Conservation (phyloP, 169 alveolate species). For the Plasmodium vivax region DNA sequence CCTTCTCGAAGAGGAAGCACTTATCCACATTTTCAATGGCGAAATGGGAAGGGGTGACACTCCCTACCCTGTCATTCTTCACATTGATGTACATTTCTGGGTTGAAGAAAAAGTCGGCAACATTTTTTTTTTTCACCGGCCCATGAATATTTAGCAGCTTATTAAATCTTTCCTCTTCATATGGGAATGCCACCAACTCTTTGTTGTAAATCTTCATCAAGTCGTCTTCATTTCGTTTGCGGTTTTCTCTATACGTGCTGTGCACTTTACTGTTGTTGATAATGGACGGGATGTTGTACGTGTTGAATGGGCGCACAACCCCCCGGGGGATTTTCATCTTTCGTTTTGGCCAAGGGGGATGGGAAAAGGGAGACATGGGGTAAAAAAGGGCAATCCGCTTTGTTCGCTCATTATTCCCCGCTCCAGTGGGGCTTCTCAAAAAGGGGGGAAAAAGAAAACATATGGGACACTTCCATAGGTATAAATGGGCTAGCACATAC, state of each 20-base stretch:
- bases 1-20: constrained; percentile 53
- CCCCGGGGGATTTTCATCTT: not conserved
- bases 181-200: constrained; percentile 69
- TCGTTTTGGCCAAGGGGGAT: not conserved
- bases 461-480: not conserved
- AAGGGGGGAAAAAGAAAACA: not conserved
- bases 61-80: constrained; percentile 23
- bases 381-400: not conserved
- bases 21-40: constrained; percentile 45
- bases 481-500: not conserved
- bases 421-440: not conserved
- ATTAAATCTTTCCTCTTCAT: constrained; percentile 63
- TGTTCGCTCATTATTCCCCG: not conserved
- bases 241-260: constrained; percentile 42
- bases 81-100: constrained; percentile 58
- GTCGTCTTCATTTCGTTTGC: constrained; percentile 27
- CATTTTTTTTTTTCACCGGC: constrained; percentile 16
- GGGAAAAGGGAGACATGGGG: not conserved
- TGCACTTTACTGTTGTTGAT: constrained; percentile 48
- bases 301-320: constrained; percentile 33
- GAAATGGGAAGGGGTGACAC: constrained; percentile 26
- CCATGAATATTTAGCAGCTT: constrained; percentile 43
- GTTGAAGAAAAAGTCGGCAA: constrained; percentile 47
- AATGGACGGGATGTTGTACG: constrained; percentile 54
- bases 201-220: constrained; percentile 51